Evolutionary conservation across 768 basidiomycete species (phyloP).

Genomic region (Rossbeevera mucosa): DNA sequence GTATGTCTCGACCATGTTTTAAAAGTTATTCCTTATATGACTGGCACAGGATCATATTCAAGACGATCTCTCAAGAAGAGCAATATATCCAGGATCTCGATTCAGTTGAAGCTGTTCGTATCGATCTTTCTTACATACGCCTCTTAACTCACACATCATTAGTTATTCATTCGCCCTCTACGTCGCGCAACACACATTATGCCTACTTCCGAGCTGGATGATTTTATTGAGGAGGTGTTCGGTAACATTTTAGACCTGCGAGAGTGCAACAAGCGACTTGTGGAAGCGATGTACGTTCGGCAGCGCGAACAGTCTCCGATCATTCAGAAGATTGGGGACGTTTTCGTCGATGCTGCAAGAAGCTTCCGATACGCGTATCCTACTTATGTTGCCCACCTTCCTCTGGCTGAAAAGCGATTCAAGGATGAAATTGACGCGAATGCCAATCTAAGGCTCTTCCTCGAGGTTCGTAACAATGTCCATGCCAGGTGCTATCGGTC

Average conservation of each 20-base stretch:
- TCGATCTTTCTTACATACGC: conserved; percentile 13
- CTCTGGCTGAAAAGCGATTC: conserved; percentile 78
- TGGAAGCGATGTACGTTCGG: conserved; percentile 82
- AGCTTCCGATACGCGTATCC: conserved; percentile 88
- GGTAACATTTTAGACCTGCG: conserved; percentile 86
- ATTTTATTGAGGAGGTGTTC: conserved; percentile 88
- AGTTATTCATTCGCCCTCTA: conserved; percentile 53
- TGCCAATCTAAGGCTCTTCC: conserved; percentile 73
- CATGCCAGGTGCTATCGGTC: background rate
- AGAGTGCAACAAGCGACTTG: conserved; percentile 74
- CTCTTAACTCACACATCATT: conserved; percentile 28
- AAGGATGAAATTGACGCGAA: conserved; percentile 85
- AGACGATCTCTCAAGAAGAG: conserved; percentile 83
- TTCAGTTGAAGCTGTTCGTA: conserved; percentile 63
- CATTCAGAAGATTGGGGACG: conserved; percentile 81
- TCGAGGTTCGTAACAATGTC: conserved; percentile 56
- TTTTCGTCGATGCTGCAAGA: conserved; percentile 81
- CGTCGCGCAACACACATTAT: conserved; percentile 57
- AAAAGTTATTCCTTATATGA: background rate
- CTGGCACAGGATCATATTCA: conserved; percentile 62
- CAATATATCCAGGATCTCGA: conserved; percentile 88
- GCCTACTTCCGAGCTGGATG: conserved; percentile 54
- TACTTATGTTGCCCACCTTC: conserved; percentile 78
- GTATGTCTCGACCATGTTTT: conserved; percentile 24
- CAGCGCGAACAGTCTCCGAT: conserved; percentile 80